These are phyloP conservation scores for Aspergillus novoparasiticus DNA, from an alignment of 2,329 filamentous ascomycete species.

Conservation along the genomic window DNA sequence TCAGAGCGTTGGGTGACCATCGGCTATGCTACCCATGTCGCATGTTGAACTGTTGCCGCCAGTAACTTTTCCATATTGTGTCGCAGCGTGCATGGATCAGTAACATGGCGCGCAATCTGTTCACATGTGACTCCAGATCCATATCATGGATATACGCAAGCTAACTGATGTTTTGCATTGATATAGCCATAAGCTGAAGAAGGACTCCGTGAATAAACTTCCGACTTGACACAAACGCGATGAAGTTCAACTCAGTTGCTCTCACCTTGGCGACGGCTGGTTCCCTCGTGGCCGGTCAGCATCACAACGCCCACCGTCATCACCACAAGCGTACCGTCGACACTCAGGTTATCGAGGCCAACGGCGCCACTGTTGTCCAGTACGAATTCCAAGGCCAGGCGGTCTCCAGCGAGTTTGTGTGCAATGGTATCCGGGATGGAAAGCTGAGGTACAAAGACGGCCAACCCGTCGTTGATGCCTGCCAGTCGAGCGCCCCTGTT, in stretches of 20 bases:
- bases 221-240: conserved; percentile 24
- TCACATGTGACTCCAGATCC: background rate
- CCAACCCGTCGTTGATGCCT: conserved; percentile 60
- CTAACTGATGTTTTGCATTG: background rate
- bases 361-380: conserved; percentile 65
- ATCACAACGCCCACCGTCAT: conserved; percentile 46
- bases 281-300: conserved; percentile 45
- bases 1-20: background rate
- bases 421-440: conserved; percentile 71
- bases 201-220: background rate
- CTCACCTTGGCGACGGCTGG: conserved; percentile 47
- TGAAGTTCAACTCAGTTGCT: conserved; percentile 46
- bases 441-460: conserved; percentile 66
- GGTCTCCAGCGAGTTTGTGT: conserved; percentile 58
- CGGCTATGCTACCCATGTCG: background rate
- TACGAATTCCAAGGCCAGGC: conserved; percentile 68
- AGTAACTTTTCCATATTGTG: background rate
- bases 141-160: background rate
- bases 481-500: conserved; percentile 37
- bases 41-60: background rate
- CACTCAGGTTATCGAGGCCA: conserved; percentile 56
- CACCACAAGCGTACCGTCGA: conserved; percentile 45
- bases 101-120: background rate
- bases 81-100: background rate
- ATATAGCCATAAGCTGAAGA: background rate